phyloP scores from a whole-genome alignment of 225 moss, liverwort and hornwort species.

The Pseudisothecium myosuroides region DNA sequence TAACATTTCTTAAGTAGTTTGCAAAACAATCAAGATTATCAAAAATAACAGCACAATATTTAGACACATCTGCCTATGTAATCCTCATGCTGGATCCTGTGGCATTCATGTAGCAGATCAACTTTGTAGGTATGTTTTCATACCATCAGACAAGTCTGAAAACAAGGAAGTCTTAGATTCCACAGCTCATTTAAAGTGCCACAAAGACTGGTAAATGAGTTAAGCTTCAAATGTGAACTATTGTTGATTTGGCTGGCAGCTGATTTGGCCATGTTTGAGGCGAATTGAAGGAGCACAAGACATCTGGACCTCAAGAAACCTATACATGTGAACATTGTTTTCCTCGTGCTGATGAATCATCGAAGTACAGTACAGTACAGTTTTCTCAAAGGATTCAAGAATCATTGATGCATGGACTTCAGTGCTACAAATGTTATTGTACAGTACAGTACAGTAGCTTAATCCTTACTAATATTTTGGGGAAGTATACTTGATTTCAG shows the following conservation, averaged over 20 bases:
- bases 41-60: not conserved
- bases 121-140: not conserved
- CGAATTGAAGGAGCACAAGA: constrained; percentile 70
- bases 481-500: not conserved
- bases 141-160: not conserved
- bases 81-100: not conserved
- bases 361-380: not conserved
- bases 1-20: not conserved
- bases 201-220: not conserved
- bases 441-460: too few species aligned
- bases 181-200: not conserved
- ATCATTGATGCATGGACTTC: not conserved
- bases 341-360: not conserved
- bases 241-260: constrained; percentile 34
- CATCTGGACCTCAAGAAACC: not conserved
- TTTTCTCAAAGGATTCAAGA: not conserved
- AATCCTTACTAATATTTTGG: not conserved
- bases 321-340: not conserved
- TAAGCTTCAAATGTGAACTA: not conserved
- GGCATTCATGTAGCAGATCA: not conserved
- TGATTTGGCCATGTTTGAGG: constrained; percentile 71
- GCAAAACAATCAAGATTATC: not conserved
- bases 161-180: not conserved
- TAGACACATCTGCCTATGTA: not conserved
- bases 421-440: not conserved